These are phyloP conservation scores for Morella rubra DNA, from an alignment of 306 rosid species.

Conservation along the genomic window DNA sequence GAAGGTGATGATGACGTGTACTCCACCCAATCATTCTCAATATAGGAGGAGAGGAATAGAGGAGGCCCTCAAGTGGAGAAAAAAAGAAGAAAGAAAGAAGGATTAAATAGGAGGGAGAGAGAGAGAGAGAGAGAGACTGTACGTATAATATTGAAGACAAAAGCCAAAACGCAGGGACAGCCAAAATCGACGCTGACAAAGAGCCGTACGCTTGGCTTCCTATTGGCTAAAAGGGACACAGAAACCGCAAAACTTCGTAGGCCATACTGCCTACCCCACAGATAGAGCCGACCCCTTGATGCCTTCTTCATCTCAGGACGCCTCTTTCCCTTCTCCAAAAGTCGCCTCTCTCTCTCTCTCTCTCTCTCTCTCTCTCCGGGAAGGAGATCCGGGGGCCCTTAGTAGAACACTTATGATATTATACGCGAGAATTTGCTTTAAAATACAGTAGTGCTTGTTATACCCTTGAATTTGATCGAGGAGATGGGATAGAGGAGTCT, in stretches of 20 bases:
- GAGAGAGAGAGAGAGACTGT: background rate
- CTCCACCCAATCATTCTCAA: conserved; percentile 35
- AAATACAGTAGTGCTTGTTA: too few relatives aligned
- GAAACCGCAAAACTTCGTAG: conserved; percentile 25
- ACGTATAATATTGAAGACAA: too few relatives aligned
- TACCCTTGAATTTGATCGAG: too few relatives aligned
- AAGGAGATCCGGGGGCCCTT: too few relatives aligned
- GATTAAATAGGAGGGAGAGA: background rate
- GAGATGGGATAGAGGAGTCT: too few relatives aligned
- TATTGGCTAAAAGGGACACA: conserved; percentile 31
- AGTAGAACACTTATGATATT: too few relatives aligned
- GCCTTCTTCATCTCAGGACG: conserved; percentile 33
- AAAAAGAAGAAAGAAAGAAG: too few relatives aligned
- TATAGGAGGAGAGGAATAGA: conserved; percentile 22
- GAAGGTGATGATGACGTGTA: conserved; percentile 25
- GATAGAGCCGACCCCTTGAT: conserved; percentile 24
- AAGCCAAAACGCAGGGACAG: background rate
- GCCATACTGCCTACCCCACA: background rate
- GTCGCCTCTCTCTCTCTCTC: conserved; percentile 27
- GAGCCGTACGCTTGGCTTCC: conserved; percentile 22
- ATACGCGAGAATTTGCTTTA: too few relatives aligned
- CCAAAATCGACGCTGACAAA: conserved; percentile 40
- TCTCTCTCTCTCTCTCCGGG: too few relatives aligned
- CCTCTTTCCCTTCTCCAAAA: conserved; percentile 62
- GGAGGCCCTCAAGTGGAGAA: conserved; percentile 25